Base-by-base conservation (phyloP, 1,284 basidiomycete genomes). In the Coriolopsis trogii region DNA sequence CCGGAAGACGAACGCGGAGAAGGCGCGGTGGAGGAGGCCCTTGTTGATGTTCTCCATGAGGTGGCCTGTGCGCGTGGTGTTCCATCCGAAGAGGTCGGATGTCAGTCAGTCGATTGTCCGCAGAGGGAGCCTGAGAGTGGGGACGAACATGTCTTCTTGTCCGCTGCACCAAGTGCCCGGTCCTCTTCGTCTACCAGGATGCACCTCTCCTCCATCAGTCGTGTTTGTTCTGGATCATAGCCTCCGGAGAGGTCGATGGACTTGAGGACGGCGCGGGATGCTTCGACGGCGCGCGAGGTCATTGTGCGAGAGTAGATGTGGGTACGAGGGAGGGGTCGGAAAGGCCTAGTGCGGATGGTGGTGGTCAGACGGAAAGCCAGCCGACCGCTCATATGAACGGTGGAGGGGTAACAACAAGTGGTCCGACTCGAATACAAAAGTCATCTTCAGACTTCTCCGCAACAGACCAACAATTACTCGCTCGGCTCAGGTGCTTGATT, bases 11-110 rank as follows among this genome's bases (percentile, higher is more conserved):
- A 99, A 99, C 38, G 90, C 94, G 59, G 95, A 98, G 77, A 99
- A 99, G 10, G 97, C 97, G 51, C 97, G 91, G 73, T 99, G 97
- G 29, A 99, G 83, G 25, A 99, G 83, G 24, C 95, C 95, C 65
- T 91, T 88, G 70, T 89, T 86, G 69, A 99, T 99, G 73, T 97
- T 97, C 70, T 90, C 87, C 96, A 99, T 99, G 46, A 99, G 76
- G 75, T 99, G 97, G 70, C 95, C 95, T 95, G 68, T 24, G 40
- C n/a, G n/a, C n/a, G n/a, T n/a, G n/a, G n/a, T n/a, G n/a, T n/a
- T n/a, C n/a, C n/a, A n/a, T n/a, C n/a, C n/a, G 25, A 30, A 16
- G 39, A 28, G 46, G 30, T 12, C 13, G 16, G 10, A 8, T 31
- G 16, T 26, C 37, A 24, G 39, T 21, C 18, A 30, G 29, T 28